Evolutionary conservation across 2,329 filamentous ascomycete species (phyloP), one percentile per base, ranked within the genome.

Genomic region (Aspergillus ruber): DNA sequence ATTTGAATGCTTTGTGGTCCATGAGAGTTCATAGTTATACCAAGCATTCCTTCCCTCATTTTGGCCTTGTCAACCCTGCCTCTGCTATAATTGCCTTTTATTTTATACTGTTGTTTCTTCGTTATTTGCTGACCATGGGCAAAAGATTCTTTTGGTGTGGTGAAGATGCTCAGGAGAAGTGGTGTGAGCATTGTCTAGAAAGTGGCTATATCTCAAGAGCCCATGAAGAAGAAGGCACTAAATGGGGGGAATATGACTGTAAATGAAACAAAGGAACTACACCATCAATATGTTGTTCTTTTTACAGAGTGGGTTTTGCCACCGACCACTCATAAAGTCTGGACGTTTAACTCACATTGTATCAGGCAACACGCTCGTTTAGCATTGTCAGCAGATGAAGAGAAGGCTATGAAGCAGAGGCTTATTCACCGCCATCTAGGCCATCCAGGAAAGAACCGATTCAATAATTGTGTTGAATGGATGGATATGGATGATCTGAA

Each of bases 201-300:
- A 25, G n/a, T 43, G 25, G 41, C 18, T 43, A 43, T 43, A 29
- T 43, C 29, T 43, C 15, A 7, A 43, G 41, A 29, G 41, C 41
- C 23, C 7, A 32, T 17, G 12, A 43, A 27, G 41, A 43, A 17
- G 20, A 43, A 43, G 41, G 29, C 15, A 9, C 41, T 17, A 10
- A 23, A 23, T 2, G 4, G 6, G 23, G 23, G 12, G 27, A 27
- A 27, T 3, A 43, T 23, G n/a, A 43, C 23, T 3, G 25, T 27
- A 27, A 10, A 27, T 3, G 9, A 27, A 27, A 27, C 9, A 2
- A 27, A 27, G 25, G 3, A 27, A 27, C 25, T 27, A 27, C 25
- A 27, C 0, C 7, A 4, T 3, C 9, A 27, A 27, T 10, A 27
- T 12, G 25, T 27, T 27, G 25, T 27, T 27, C 25, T 27, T 27